Evolutionary conservation across 2,329 filamentous ascomycete genomes (phyloP).

Genomic region (Aspergillus aculeatus): DNA sequence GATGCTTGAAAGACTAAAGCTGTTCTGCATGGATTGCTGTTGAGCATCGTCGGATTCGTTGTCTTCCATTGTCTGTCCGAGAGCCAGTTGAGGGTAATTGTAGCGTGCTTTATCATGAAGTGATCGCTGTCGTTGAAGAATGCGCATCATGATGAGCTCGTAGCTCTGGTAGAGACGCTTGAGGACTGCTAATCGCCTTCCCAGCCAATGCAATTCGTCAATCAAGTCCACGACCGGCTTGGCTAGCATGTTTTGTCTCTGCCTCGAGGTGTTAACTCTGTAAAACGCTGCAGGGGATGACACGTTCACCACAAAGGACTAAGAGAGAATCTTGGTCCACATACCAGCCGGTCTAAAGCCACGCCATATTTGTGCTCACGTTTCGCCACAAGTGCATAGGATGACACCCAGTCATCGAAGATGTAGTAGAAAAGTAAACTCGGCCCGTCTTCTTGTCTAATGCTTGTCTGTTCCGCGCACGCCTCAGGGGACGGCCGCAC

Average conservation of each 20-base stretch:
- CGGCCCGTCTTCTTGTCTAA: constrained; percentile 52
- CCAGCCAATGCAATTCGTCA: constrained; percentile 58
- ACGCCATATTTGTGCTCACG: constrained; percentile 53
- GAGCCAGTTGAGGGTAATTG: constrained; percentile 16
- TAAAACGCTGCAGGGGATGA: no score
- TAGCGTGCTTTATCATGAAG: constrained; percentile 38
- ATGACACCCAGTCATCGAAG: constrained; percentile 66
- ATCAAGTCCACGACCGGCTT: constrained; percentile 48
- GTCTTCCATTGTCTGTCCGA: constrained; percentile 26
- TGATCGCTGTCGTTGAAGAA: constrained; percentile 53
- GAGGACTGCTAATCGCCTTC: constrained; percentile 60
- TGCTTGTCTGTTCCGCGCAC: constrained; percentile 35
- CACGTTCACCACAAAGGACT: background rate
- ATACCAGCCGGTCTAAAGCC: constrained; percentile 52
- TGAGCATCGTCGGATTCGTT: constrained; percentile 43
- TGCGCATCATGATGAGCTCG: constrained; percentile 60
- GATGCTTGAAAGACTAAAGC: constrained; percentile 19
- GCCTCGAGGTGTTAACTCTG: constrained; percentile 10
- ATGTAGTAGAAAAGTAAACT: constrained; percentile 66
- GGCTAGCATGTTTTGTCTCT: constrained; percentile 57
- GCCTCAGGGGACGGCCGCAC: constrained; percentile 40
- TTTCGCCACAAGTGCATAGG: constrained; percentile 59
- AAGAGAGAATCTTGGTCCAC: constrained; percentile 6
- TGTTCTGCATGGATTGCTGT: constrained; percentile 27
- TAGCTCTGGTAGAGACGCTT: constrained; percentile 64